phyloP scores from a whole-genome alignment of 2,329 filamentous ascomycete species.

The Akanthomyces dipterigenus region DNA sequence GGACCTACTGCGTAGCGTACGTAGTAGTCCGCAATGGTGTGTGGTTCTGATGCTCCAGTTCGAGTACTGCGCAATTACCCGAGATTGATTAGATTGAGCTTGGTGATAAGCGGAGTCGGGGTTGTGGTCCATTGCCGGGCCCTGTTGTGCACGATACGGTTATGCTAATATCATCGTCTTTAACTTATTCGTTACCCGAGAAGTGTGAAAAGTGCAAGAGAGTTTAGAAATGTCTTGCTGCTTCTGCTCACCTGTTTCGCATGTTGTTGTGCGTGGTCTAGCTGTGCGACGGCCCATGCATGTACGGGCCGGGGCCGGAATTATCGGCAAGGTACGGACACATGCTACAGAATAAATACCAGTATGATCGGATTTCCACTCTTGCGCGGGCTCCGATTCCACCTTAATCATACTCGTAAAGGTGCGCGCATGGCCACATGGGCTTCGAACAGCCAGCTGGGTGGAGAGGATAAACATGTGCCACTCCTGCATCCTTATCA shows the following conservation, averaged over 20 bases:
- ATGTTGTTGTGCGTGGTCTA: background rate
- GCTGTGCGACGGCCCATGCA: background rate
- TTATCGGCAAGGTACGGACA: background rate
- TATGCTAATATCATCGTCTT: background rate
- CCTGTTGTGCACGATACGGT: background rate
- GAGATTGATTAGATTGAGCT: constrained; percentile 1
- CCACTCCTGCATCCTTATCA: constrained; percentile 2
- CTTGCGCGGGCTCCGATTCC: no score
- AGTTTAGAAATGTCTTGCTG: background rate
- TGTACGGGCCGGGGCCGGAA: background rate
- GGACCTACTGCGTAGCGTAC: no score
- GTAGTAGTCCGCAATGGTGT: background rate
- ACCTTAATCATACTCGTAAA: no score
- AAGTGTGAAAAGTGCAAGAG: background rate
- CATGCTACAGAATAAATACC: no score
- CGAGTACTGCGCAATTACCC: background rate
- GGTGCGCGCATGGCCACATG: no score
- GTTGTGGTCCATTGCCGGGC: background rate
- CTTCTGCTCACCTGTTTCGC: background rate
- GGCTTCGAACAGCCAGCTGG: background rate
- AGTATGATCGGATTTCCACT: background rate
- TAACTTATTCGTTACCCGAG: background rate
- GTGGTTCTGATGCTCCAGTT: background rate
- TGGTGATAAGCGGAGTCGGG: background rate
- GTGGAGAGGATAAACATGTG: background rate